phyloP scores from a whole-genome alignment of 768 basidiomycete genomes.

The Xerocomus spinulosus region DNA sequence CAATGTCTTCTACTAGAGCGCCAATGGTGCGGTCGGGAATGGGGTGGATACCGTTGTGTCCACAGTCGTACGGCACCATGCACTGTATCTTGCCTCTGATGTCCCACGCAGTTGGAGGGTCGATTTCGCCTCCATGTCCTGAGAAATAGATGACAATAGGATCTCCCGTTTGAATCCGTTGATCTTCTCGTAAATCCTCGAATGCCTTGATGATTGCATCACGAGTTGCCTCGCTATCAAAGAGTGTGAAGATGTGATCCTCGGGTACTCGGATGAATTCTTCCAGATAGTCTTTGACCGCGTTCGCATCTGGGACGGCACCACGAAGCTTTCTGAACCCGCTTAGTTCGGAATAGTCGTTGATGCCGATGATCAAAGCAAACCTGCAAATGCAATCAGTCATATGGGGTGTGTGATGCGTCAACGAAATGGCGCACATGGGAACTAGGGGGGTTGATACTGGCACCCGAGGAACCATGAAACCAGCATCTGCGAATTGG shows the following conservation, averaged over 20 bases:
- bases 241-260: slow-evolving; percentile 34
- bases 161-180: slow-evolving; percentile 24
- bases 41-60: slow-evolving; percentile 19
- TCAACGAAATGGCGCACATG: too few relatives aligned
- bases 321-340: slow-evolving; percentile 29
- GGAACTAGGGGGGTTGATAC: too few relatives aligned
- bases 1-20: slow-evolving; percentile 33
- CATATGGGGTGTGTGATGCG: too few relatives aligned
- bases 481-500: too few relatives aligned
- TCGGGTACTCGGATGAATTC: slow-evolving; percentile 27
- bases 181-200: slow-evolving; percentile 21
- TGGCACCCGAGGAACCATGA: too few relatives aligned
- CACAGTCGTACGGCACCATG: slow-evolving; percentile 33
- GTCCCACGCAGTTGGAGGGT: slow-evolving; percentile 27
- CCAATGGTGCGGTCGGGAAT: slow-evolving; percentile 45
- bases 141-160: slow-evolving; percentile 42
- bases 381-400: slow-evolving; percentile 11
- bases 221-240: slow-evolving; percentile 37
- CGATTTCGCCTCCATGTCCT: slow-evolving; percentile 39
- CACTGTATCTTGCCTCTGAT: slow-evolving; percentile 23
- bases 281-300: slow-evolving; percentile 33
- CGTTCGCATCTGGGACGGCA: slow-evolving; percentile 39
- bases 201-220: slow-evolving; percentile 29
- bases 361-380: slow-evolving; percentile 43
- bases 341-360: slow-evolving; percentile 35